A percentile compares a stretch with the other conserved stretches of the same genome.
Evolutionary conservation across 2,329 filamentous ascomycete genomes (phyloP).

Genomic region (Elsinoe fawcettii): DNA sequence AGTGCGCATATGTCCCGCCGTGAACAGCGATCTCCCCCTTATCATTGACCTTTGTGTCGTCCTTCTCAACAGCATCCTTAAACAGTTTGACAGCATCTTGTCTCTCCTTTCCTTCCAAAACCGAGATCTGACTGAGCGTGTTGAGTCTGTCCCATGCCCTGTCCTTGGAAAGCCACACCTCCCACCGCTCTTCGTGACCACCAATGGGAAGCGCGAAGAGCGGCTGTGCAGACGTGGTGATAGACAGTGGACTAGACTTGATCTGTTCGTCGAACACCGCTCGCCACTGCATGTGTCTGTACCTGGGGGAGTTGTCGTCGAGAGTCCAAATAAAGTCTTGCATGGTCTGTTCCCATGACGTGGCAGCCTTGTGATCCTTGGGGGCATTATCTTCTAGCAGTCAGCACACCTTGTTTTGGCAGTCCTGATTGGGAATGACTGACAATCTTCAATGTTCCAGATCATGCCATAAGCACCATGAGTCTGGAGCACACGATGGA

Average conservation of each 20-base stretch:
- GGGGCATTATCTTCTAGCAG: constrained; percentile 52
- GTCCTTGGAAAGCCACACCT: constrained; percentile 50
- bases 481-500: constrained; percentile 58
- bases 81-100: constrained; percentile 44
- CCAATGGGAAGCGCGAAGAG: constrained; percentile 57
- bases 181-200: constrained; percentile 50
- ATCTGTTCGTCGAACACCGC: constrained; percentile 56
- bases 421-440: constrained; percentile 25
- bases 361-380: constrained; percentile 45
- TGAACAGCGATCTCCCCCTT: constrained; percentile 57
- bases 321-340: constrained; percentile 52
- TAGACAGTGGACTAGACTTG: constrained; percentile 42
- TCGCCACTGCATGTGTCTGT: constrained; percentile 58
- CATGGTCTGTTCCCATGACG: constrained; percentile 54
- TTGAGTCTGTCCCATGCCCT: constrained; percentile 56
- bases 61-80: constrained; percentile 45
- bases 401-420: too few relatives aligned
- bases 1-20: constrained; percentile 55
- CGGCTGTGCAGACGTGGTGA: constrained; percentile 36
- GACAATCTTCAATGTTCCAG: constrained; percentile 69
- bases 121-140: constrained; percentile 61
- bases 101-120: constrained; percentile 46
- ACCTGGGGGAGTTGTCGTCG: constrained; percentile 55
- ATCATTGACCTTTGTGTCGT: constrained; percentile 51
- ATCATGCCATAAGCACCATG: constrained; percentile 57